These are phyloP conservation scores for Aspergillus persii DNA, from an alignment of 2,329 filamentous ascomycete genomes.

Conservation along the genomic window DNA sequence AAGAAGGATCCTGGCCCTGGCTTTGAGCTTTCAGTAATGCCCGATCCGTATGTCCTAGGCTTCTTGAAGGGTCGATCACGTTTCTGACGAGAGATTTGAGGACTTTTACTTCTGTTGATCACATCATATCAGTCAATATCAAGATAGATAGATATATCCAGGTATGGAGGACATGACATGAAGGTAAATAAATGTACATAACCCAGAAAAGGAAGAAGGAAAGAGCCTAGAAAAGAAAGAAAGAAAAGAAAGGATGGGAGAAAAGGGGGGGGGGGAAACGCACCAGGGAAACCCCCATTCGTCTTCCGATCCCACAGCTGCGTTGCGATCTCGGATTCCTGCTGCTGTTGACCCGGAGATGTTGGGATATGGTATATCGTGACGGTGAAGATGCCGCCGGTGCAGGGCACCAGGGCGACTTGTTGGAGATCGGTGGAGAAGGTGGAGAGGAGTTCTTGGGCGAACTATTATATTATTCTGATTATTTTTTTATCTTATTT, in stretches of 20 bases:
- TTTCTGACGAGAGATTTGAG: slow-evolving; percentile 82
- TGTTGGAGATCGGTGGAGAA: slow-evolving; percentile 83
- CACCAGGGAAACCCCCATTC: slow-evolving; percentile 83
- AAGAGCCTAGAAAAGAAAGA: slow-evolving; percentile 1
- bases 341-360: background rate
- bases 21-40: slow-evolving; percentile 25
- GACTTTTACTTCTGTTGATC: slow-evolving; percentile 70
- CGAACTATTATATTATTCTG: slow-evolving; percentile 59
- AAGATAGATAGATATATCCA: background rate
- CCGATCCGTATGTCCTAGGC: slow-evolving; percentile 79
- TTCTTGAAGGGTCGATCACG: slow-evolving; percentile 71
- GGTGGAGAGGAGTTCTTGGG: slow-evolving; percentile 91
- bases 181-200: background rate
- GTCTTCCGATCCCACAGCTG: slow-evolving; percentile 83
- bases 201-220: background rate
- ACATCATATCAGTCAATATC: background rate
- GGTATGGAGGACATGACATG: too few relatives aligned
- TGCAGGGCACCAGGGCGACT: slow-evolving; percentile 79
- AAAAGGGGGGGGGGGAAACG: slow-evolving; percentile 9
- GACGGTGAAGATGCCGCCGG: slow-evolving; percentile 79
- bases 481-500: too few relatives aligned
- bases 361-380: slow-evolving; percentile 50
- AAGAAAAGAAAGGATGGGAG: background rate
- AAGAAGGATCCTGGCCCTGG: background rate
- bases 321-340: slow-evolving; percentile 28